A percentile compares a stretch with the other conserved stretches of the same genome.
Conservation (phyloP, 176 grass and related monocot genomes). For the Saccharum officinarum region DNA sequence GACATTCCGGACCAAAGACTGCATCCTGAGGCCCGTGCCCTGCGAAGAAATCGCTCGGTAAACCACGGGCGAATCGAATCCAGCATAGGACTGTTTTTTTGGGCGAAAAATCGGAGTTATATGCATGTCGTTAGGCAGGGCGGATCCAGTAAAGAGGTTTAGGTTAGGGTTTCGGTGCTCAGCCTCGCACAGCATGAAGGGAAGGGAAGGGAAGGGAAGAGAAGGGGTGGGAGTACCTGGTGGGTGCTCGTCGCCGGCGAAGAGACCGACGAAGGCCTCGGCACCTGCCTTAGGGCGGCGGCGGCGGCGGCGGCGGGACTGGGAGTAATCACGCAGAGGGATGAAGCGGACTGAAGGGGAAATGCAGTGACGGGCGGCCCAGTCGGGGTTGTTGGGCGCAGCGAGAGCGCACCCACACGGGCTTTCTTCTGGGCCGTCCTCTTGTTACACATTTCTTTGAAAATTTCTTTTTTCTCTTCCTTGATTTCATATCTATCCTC, state of each 20-base stretch:
- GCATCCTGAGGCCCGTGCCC: background rate
- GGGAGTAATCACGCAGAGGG: too few species aligned
- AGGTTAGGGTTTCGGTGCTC: background rate
- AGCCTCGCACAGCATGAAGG: background rate
- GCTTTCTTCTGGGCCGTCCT: background rate
- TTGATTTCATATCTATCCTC: background rate
- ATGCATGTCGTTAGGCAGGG: too few species aligned
- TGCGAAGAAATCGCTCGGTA: background rate
- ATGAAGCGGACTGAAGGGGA: too few species aligned
- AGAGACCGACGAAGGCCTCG: background rate
- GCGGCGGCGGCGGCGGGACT: background rate
- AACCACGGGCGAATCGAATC: background rate
- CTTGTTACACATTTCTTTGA: background rate
- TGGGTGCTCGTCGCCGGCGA: background rate
- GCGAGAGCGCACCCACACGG: too few species aligned
- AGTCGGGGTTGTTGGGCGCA: too few species aligned
- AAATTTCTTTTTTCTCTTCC: background rate
- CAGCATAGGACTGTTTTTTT: background rate
- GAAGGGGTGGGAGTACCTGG: background rate
- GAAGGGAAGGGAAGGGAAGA: background rate
- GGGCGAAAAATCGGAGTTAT: too few species aligned
- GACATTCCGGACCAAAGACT: constrained; percentile 32
- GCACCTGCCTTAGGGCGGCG: background rate
- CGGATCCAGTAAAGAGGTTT: background rate
- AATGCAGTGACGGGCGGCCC: background rate